Conservation (phyloP, 306 rosid species). For the Medicago arabica region DNA sequence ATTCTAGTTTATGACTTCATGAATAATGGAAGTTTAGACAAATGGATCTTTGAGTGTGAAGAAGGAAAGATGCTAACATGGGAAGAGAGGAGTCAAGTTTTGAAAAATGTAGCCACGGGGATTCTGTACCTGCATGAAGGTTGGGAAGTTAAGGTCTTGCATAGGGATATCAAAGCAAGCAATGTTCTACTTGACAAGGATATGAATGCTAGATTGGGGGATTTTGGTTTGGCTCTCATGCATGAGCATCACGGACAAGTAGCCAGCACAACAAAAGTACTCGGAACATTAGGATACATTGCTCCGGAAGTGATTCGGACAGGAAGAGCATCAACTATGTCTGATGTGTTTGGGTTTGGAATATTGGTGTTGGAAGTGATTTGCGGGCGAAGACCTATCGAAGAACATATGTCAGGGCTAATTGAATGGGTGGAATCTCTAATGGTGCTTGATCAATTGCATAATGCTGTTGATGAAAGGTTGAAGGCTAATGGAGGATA, state of each 20-base stretch:
- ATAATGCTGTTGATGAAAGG: slow-evolving; percentile 55
- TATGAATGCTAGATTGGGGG: slow-evolving; percentile 67
- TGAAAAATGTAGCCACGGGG: slow-evolving; percentile 67
- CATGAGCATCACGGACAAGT: slow-evolving; percentile 54
- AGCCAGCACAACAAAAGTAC: slow-evolving; percentile 55
- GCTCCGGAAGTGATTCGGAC: slow-evolving; percentile 66
- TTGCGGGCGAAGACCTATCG: slow-evolving; percentile 62
- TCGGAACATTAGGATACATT: slow-evolving; percentile 72
- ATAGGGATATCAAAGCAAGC: slow-evolving; percentile 70
- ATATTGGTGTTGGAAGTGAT: slow-evolving; percentile 63
- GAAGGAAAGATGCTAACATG: slow-evolving; percentile 52
- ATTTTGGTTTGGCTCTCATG: slow-evolving; percentile 68
- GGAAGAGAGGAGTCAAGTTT: slow-evolving; percentile 56
- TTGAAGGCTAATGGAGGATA: slow-evolving; percentile 49
- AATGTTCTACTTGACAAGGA: slow-evolving; percentile 74
- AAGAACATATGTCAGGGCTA: slow-evolving; percentile 58
- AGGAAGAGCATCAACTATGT: slow-evolving; percentile 51
- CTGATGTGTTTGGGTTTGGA: slow-evolving; percentile 72
- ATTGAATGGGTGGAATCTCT: slow-evolving; percentile 57
- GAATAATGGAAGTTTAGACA: slow-evolving; percentile 71
- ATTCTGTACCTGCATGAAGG: slow-evolving; percentile 70
- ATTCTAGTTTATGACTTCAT: slow-evolving; percentile 72
- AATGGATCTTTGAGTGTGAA: slow-evolving; percentile 59
- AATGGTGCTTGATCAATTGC: slow-evolving; percentile 47
- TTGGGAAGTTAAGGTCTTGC: slow-evolving; percentile 76